Evolutionary conservation across 1,284 basidiomycete genomes (phyloP).

Genomic region (Amylostereum areolatum): DNA sequence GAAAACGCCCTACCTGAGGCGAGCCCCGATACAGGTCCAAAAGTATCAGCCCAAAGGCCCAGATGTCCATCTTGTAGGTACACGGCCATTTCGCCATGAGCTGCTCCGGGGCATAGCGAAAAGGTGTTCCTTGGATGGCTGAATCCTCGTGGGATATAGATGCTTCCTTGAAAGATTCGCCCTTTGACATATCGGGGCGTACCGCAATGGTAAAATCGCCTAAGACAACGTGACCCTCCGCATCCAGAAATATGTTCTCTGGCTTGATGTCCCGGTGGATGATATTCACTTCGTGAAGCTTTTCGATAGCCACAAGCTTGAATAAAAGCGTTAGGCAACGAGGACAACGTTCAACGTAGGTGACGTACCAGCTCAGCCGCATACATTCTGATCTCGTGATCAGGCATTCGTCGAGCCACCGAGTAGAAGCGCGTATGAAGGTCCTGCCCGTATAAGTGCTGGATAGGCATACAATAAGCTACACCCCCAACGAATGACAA

Average conservation of each 20-base stretch:
- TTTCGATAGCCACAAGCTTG: constrained; percentile 9
- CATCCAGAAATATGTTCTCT: constrained; percentile 12
- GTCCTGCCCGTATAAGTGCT: constrained; percentile 7
- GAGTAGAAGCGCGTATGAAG: constrained; percentile 5
- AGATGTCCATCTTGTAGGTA: constrained; percentile 11
- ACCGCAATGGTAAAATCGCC: constrained; percentile 10
- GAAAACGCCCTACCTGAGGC: constrained; percentile 1
- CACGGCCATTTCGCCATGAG: constrained; percentile 6
- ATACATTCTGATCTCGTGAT: constrained; percentile 8
- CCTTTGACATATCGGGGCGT: constrained; percentile 2
- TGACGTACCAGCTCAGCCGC: constrained; percentile 12
- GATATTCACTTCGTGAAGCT: constrained; percentile 5
- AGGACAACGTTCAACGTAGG: neutral
- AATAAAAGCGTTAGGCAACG: neutral
- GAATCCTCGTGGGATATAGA: constrained; percentile 6
- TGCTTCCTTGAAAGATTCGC: constrained; percentile 1
- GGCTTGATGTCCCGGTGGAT: constrained; percentile 12
- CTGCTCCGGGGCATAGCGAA: constrained; percentile 6
- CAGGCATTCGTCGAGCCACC: constrained; percentile 1
- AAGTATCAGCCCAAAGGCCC: constrained; percentile 11
- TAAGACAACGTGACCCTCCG: constrained; percentile 9
- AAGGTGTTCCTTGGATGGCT: neutral
- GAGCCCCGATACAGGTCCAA: constrained; percentile 9
- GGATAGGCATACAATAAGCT: constrained; percentile 3
- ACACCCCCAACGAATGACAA: neutral